Evolutionary conservation across 768 basidiomycete species (phyloP).

Genomic region (Collybia mongolica): DNA sequence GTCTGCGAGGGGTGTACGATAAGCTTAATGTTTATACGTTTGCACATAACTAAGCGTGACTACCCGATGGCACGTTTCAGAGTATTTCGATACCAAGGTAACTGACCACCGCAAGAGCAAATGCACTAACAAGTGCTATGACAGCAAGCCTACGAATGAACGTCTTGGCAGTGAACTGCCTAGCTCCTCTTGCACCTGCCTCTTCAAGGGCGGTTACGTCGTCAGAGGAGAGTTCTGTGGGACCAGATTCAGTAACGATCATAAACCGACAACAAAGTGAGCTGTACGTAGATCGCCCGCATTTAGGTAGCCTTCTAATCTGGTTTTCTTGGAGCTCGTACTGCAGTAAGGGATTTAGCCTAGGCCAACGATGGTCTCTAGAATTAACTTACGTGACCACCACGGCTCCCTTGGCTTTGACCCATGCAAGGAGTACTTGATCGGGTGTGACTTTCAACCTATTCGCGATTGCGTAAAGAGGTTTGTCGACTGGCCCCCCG

Average conservation of each 20-base stretch:
- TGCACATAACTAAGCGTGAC: too few species aligned
- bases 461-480: conserved; percentile 51
- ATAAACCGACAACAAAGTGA: neutral
- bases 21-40: too few species aligned
- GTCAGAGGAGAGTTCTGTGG: conserved; percentile 43
- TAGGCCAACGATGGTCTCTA: neutral
- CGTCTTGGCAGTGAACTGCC: conserved; percentile 4
- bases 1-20: too few species aligned
- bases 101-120: conserved; percentile 18
- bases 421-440: conserved; percentile 73
- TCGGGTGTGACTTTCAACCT: conserved; percentile 53
- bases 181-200: conserved; percentile 47
- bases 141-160: conserved; percentile 13
- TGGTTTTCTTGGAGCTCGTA: conserved; percentile 61
- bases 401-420: conserved; percentile 65
- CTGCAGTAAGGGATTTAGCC: conserved; percentile 28
- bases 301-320: conserved; percentile 65
- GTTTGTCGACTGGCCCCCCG: conserved; percentile 64
- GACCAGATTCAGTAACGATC: neutral
- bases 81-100: conserved; percentile 20
- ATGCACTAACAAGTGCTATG: conserved; percentile 17
- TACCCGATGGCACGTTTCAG: conserved; percentile 1
- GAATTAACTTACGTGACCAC: conserved; percentile 50
- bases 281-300: conserved; percentile 62
- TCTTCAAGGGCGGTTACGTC: conserved; percentile 57